Percentiles rank a stretch among this genome's conserved stretches.
These are phyloP conservation scores for Syzygium aqueum DNA, from an alignment of 345 rosid species.

Conservation along the genomic window DNA sequence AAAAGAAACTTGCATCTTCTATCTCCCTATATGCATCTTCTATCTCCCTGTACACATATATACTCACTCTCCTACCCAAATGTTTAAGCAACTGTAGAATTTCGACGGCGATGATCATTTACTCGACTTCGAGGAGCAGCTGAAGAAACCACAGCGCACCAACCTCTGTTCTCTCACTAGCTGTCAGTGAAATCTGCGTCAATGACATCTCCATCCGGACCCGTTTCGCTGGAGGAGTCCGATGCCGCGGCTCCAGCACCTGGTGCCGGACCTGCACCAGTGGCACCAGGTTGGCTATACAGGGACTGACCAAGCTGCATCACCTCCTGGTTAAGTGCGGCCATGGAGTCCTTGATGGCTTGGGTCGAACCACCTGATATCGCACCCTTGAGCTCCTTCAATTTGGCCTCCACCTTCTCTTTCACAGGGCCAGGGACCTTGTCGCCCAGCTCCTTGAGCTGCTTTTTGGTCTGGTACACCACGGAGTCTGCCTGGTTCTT, in stretches of 20 bases:
- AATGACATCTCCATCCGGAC: slow-evolving; percentile 74
- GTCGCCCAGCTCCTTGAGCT: slow-evolving; percentile 84
- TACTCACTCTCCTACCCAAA: background rate
- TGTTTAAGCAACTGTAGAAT: background rate
- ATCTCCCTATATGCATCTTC: too few relatives aligned
- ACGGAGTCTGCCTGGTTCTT: slow-evolving; percentile 96
- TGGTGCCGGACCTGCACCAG: slow-evolving; percentile 36
- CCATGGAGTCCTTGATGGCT: slow-evolving; percentile 67
- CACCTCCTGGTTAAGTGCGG: slow-evolving; percentile 86
- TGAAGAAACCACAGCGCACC: background rate
- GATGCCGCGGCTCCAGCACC: slow-evolving; percentile 32
- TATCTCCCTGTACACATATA: background rate
- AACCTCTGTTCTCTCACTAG: slow-evolving; percentile 20
- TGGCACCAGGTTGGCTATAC: slow-evolving; percentile 79
- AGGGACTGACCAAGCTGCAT: slow-evolving; percentile 92
- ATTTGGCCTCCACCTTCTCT: slow-evolving; percentile 81
- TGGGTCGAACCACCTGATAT: slow-evolving; percentile 60
- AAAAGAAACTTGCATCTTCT: background rate
- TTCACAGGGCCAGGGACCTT: slow-evolving; percentile 81
- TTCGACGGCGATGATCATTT: background rate
- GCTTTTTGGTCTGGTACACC: slow-evolving; percentile 93
- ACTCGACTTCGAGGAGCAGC: background rate
- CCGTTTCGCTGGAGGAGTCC: slow-evolving; percentile 43
- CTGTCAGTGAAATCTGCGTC: slow-evolving; percentile 91
- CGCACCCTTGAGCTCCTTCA: slow-evolving; percentile 72